Percentiles rank a stretch among this genome's conserved stretches.
Evolutionary conservation across 176 grass and related monocot genomes (phyloP).

Genomic region (Raddia guianensis): DNA sequence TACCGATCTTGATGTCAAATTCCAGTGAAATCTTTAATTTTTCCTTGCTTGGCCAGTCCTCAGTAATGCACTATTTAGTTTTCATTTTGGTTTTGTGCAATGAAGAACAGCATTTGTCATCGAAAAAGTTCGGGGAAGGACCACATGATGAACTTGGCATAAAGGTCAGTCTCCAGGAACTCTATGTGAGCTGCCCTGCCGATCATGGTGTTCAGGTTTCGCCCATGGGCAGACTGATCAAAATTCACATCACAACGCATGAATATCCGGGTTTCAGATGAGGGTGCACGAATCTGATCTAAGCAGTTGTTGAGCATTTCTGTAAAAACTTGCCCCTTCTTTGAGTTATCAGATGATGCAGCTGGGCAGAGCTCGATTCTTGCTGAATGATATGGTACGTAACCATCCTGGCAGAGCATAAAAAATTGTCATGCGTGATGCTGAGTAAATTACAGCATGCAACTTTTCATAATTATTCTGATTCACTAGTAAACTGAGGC

Average conservation of each 20-base stretch:
- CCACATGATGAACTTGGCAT: conserved; percentile 96
- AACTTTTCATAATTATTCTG: not conserved
- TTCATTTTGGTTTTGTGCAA: conserved; percentile 14
- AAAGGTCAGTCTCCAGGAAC: conserved; percentile 84
- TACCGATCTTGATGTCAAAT: conserved; percentile 19
- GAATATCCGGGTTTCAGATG: conserved; percentile 69
- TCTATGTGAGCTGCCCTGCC: conserved; percentile 94
- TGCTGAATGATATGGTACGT: conserved; percentile 98
- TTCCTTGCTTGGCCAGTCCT: conserved; percentile 48
- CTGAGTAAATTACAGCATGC: not conserved
- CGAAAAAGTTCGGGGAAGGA: conserved; percentile 83
- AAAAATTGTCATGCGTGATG: conserved; percentile 6
- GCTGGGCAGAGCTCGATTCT: conserved; percentile 85
- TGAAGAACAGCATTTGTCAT: conserved; percentile 31
- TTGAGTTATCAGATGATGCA: conserved; percentile 77
- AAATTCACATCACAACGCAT: conserved; percentile 93
- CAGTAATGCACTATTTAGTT: conserved; percentile 31
- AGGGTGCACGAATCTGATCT: conserved; percentile 81
- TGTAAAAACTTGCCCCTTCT: conserved; percentile 80
- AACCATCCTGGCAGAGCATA: conserved; percentile 70
- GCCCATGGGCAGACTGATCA: conserved; percentile 67
- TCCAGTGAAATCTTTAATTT: conserved; percentile 34
- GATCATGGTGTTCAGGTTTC: conserved; percentile 88
- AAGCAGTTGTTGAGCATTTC: conserved; percentile 95
- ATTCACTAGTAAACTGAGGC: not conserved